Conservation (phyloP, 1,284 basidiomycete genomes). For the Moniliella sp. region DNA sequence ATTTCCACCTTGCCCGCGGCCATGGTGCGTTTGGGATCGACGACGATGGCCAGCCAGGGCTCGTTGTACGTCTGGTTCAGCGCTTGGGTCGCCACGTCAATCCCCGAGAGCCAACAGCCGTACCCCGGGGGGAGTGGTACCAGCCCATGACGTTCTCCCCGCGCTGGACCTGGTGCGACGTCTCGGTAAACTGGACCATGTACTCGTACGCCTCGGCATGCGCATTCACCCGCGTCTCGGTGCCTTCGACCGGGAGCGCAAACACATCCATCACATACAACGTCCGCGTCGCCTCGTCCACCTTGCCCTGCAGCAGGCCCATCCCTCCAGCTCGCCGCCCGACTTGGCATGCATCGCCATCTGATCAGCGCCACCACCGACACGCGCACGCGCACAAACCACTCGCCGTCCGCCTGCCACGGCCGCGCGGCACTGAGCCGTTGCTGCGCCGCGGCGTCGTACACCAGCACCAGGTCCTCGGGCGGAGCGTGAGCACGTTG, state of each 20-base stretch:
- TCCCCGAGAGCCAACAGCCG: constrained; percentile 87
- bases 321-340: constrained; percentile 95
- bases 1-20: constrained; percentile 95
- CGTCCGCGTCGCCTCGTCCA: constrained; percentile 61
- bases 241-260: constrained; percentile 90
- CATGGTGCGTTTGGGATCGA: constrained; percentile 91
- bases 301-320: constrained; percentile 96
- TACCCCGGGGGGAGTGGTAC: constrained; percentile 95
- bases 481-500: no score
- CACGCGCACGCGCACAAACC: constrained; percentile 82
- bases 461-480: no score
- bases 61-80: constrained; percentile 85
- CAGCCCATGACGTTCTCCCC: constrained; percentile 82
- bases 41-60: constrained; percentile 88
- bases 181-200: constrained; percentile 78
- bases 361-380: constrained; percentile 81
- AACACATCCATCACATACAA: constrained; percentile 68
- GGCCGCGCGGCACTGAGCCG: no score
- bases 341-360: constrained; percentile 98
- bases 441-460: no score
- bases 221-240: constrained; percentile 91
- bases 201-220: constrained; percentile 89
- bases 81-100: constrained; percentile 83
- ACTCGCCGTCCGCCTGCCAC: no score
- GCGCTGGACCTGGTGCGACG: constrained; percentile 51